phyloP scores from a whole-genome alignment of 2,329 filamentous ascomycete species.

The Fusarium proliferatum region DNA sequence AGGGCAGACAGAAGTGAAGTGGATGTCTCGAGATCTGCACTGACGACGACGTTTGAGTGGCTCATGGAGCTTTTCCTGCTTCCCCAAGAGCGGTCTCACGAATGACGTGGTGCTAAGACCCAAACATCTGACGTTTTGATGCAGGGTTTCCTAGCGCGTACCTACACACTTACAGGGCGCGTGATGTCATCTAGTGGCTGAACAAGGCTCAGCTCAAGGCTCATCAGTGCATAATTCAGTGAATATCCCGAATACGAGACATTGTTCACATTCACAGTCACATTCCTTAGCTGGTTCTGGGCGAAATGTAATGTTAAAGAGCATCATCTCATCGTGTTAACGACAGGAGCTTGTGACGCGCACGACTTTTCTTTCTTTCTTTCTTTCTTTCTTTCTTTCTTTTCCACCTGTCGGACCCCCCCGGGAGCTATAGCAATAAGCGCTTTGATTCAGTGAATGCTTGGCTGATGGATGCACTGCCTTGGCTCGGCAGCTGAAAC shows the following conservation, averaged over 20 bases:
- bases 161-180: neutral
- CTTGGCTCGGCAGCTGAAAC: conserved; percentile 39
- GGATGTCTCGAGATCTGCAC: conserved; percentile 17
- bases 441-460: neutral
- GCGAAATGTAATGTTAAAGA: neutral
- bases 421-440: neutral
- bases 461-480: conserved; percentile 28
- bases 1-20: neutral
- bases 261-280: neutral
- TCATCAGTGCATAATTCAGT: neutral
- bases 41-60: conserved; percentile 39
- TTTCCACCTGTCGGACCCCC: neutral
- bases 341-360: conserved; percentile 21
- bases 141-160: neutral
- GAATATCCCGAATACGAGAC: conserved; percentile 15
- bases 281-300: conserved; percentile 17
- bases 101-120: conserved; percentile 34
- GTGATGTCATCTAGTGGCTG: conserved; percentile 36
- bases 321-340: conserved; percentile 21
- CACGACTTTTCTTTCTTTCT: conserved; percentile 16
- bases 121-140: conserved; percentile 28
- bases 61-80: conserved; percentile 22
- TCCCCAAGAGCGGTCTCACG: conserved; percentile 9
- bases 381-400: neutral
- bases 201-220: conserved; percentile 4